phyloP scores from a whole-genome alignment of 2,329 filamentous ascomycete species.

The Calonectria crousiana region DNA sequence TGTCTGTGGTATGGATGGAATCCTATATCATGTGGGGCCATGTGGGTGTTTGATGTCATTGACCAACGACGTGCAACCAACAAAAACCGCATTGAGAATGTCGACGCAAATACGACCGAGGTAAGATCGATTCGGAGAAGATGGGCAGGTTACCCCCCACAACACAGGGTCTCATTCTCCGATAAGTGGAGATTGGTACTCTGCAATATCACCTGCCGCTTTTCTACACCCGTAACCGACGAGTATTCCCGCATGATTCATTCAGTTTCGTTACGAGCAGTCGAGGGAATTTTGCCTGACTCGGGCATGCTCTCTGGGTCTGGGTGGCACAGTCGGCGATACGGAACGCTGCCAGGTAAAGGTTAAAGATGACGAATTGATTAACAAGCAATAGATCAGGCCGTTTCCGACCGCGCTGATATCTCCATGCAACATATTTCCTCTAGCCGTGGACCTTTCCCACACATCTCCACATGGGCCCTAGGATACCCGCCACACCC shows the following conservation, averaged over 20 bases:
- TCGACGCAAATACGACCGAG: neutral
- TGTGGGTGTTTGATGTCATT: neutral
- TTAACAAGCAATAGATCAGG: neutral
- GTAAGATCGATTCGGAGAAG: constrained; percentile 1
- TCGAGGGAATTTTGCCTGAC: neutral
- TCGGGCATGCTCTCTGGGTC: neutral
- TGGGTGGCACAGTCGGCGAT: neutral
- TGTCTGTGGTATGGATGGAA: neutral
- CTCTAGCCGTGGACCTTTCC: neutral
- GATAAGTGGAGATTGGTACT: neutral
- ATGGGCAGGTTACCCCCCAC: neutral
- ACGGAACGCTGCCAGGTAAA: neutral
- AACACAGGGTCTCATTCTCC: neutral
- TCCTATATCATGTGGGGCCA: neutral
- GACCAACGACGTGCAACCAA: neutral
- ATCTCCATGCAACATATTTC: neutral
- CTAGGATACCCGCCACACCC: neutral
- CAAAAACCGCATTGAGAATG: neutral
- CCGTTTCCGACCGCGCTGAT: neutral
- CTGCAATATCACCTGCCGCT: neutral
- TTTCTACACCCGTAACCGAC: too few species aligned
- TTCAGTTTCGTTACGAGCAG: neutral
- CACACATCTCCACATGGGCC: neutral
- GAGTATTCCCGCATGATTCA: neutral
- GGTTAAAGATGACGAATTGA: neutral